Base-by-base conservation (phyloP, 2,329 filamentous ascomycete genomes). In the Blumeriella jaapii region DNA sequence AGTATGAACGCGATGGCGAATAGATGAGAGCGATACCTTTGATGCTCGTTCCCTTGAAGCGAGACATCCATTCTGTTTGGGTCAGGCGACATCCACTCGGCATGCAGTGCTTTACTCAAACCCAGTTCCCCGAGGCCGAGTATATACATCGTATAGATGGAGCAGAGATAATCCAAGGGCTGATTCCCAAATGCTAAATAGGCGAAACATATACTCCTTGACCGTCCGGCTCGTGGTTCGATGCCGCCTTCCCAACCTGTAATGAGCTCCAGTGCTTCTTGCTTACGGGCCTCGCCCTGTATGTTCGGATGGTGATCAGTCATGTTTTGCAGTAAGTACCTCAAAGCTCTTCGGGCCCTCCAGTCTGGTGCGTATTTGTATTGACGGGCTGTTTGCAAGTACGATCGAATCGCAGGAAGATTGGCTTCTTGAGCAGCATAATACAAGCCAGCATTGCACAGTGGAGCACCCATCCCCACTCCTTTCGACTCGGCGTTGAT, bases 1-100 rank as follows among this genome's bases (percentile, higher is more conserved):
- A 45, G 18, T 2, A 44, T 6, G 20, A 49, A 43, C 8, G 44
- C 44, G 6, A 39, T 24, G n/a, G 42, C 46, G 36, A 47, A 49
- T 16, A 40, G 23, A 13, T 43, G 32, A 7, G 36, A 36, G 18
- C 36, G 27, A 6, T 31, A 35, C 11, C 31, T 24, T 16, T 20
- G 5, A 7, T 39, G 27, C 17, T 30, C 20, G 17, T 24, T n/a
- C 10, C 31, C 34, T 2, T 19, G 11, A 4, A 31, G 12, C 5
- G 32, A n/a, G 4, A 3, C 7, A 8, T 27, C 10, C 23, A 29
- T 26, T 22, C 29, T 8, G 16, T 26, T 31, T 5, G 12, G 12
- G 11, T 36, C 39, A 12, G 15, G 11, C 13, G 31, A 30, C 19
- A 34, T 25, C 35, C 37, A 45, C 34, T 47, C 46, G 5, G 28